Percentiles rank a stretch among this genome's conserved stretches.
Conservation (phyloP, 257 asterid genomes). For the Gynochthodes officinalis region DNA sequence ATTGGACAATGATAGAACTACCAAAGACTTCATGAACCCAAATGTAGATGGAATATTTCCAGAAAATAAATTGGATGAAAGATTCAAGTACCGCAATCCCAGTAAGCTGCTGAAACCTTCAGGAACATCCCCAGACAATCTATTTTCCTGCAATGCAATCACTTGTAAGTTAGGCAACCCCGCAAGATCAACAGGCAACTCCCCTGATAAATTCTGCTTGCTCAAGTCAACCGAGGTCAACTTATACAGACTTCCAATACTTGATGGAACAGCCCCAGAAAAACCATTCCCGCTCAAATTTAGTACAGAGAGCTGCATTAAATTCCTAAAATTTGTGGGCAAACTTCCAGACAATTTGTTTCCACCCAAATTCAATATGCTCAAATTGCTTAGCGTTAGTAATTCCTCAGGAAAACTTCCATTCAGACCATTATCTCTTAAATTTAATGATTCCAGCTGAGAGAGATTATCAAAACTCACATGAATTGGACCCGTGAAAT, state of each 20-base stretch:
- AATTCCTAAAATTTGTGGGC: slow-evolving; percentile 42
- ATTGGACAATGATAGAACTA: slow-evolving; percentile 52
- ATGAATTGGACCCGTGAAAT: slow-evolving; percentile 45
- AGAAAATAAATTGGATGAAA: slow-evolving; percentile 57
- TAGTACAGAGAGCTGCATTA: slow-evolving; percentile 46
- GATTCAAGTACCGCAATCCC: slow-evolving; percentile 54
- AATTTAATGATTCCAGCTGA: slow-evolving; percentile 43
- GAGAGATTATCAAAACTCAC: slow-evolving; percentile 39
- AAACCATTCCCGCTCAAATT: slow-evolving; percentile 60
- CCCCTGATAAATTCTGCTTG: slow-evolving; percentile 56
- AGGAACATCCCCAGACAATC: slow-evolving; percentile 51
- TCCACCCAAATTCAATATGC: slow-evolving; percentile 48
- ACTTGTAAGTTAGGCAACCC: slow-evolving; percentile 71
- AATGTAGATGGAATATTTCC: slow-evolving; percentile 60
- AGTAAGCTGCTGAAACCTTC: slow-evolving; percentile 69
- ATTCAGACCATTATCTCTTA: slow-evolving; percentile 40
- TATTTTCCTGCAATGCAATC: slow-evolving; percentile 65
- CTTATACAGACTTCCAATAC: slow-evolving; percentile 59
- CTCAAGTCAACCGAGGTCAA: slow-evolving; percentile 54
- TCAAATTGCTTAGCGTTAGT: slow-evolving; percentile 50
- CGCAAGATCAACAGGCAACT: slow-evolving; percentile 50
- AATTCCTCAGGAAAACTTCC: slow-evolving; percentile 50
- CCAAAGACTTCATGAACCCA: slow-evolving; percentile 60
- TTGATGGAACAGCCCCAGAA: slow-evolving; percentile 46
- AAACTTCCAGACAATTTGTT: slow-evolving; percentile 51